phyloP scores from a whole-genome alignment of 179 eudicot genomes.

The Drosera spatulata region DNA sequence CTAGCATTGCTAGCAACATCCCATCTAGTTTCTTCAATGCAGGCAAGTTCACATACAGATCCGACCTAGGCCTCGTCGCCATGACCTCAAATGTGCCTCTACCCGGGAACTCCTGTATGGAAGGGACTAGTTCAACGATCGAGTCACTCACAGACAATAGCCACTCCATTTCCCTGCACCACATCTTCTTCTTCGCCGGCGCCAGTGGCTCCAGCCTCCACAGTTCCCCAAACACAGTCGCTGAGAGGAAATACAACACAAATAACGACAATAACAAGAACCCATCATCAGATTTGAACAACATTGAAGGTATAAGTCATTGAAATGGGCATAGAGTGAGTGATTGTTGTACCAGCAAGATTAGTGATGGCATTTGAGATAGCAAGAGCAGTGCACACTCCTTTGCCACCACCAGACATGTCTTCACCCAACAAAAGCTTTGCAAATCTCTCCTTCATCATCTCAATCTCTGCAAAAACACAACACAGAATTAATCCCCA shows the following conservation, averaged over 20 bases:
- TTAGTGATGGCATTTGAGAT: conserved; percentile 93
- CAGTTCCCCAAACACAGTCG: conserved; percentile 84
- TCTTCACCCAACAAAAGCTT: conserved; percentile 92
- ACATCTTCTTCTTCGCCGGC: conserved; percentile 59
- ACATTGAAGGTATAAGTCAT: no score
- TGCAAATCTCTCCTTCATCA: conserved; percentile 99
- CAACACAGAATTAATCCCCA: background rate
- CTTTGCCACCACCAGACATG: conserved; percentile 98
- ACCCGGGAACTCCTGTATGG: conserved; percentile 63
- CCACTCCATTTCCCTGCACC: conserved; percentile 95
- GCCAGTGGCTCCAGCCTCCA: conserved; percentile 92
- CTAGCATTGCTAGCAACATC: conserved; percentile 30
- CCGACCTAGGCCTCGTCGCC: conserved; percentile 74
- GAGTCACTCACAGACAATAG: conserved; percentile 80
- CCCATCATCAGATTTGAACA: no score
- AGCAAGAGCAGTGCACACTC: conserved; percentile 89
- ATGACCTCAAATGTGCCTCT: conserved; percentile 81
- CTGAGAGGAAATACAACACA: conserved; percentile 12
- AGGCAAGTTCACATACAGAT: conserved; percentile 74
- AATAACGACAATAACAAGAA: no score
- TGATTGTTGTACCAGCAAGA: conserved; percentile 51
- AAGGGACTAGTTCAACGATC: conserved; percentile 87
- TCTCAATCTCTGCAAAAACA: conserved; percentile 42
- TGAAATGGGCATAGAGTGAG: background rate
- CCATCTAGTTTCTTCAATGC: conserved; percentile 90